Conservation (phyloP, 108 stramenopile genomes). For the Nannochloropsis oceanica region DNA sequence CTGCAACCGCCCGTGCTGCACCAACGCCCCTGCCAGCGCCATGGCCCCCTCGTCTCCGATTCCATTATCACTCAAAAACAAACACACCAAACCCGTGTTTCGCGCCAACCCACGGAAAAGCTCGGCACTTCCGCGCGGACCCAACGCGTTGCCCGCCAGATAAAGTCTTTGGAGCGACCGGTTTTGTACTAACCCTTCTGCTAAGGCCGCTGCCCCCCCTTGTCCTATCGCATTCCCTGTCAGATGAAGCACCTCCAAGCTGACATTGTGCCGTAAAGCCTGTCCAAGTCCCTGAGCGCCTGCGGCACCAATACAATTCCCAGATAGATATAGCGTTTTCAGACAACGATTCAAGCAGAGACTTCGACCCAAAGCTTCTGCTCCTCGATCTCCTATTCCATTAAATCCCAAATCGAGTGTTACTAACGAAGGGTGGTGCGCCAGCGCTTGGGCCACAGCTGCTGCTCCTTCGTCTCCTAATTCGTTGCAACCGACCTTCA, state of each 20-base stretch:
- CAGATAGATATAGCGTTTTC: background rate
- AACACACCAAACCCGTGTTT: background rate
- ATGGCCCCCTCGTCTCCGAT: background rate
- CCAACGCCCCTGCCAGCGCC: background rate
- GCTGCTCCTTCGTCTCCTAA: background rate
- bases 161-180: background rate
- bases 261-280: background rate
- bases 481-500: background rate
- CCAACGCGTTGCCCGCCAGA: background rate
- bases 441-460: background rate
- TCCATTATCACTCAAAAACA: background rate
- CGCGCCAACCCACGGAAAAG: background rate
- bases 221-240: background rate
- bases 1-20: background rate
- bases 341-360: background rate
- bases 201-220: background rate
- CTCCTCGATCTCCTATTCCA: background rate
- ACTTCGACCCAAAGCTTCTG: background rate
- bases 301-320: background rate
- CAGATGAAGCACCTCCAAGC: background rate
- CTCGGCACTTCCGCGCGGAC: background rate
- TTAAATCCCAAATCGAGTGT: slow-evolving; percentile 1
- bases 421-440: background rate
- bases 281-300: background rate
- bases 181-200: background rate